These are phyloP conservation scores for Umbelopsis sp. DNA, from an alignment of 192 early-diverging fungal genomes.

Conservation along the genomic window DNA sequence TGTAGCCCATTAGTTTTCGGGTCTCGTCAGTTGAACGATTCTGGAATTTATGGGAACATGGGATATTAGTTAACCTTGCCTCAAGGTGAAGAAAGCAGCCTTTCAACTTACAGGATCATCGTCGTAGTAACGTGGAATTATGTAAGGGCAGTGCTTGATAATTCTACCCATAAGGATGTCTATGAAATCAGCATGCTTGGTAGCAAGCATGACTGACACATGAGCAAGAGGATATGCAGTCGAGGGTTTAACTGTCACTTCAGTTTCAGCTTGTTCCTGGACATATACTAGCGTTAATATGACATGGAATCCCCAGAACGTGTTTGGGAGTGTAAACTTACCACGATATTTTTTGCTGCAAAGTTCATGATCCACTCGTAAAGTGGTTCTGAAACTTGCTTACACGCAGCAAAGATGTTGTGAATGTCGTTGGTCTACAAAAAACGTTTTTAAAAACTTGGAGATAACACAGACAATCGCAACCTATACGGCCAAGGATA, in stretches of 20 bases:
- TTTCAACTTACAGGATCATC: conserved; percentile 50
- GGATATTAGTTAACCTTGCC: neutral
- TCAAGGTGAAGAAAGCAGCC: neutral
- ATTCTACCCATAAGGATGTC: conserved; percentile 66
- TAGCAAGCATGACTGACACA: conserved; percentile 60
- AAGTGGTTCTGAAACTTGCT: conserved; percentile 27
- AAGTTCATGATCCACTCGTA: conserved; percentile 57
- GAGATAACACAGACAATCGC: neutral
- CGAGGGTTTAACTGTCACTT: conserved; percentile 59
- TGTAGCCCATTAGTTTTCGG: conserved; percentile 42
- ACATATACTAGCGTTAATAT: neutral
- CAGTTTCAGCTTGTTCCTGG: conserved; percentile 71
- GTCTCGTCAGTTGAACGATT: conserved; percentile 40
- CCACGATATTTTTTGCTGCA: conserved; percentile 59
- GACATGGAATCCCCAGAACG: neutral
- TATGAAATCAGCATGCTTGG: conserved; percentile 58
- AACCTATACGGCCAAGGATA: neutral
- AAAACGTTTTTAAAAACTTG: neutral
- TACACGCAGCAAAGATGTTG: conserved; percentile 22
- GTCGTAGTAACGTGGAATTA: conserved; percentile 65
- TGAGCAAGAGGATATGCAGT: conserved; percentile 71
- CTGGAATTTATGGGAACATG: conserved; percentile 48
- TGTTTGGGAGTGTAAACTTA: conserved; percentile 28
- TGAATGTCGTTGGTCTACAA: conserved; percentile 27
- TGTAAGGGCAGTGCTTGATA: conserved; percentile 68